Evolutionary conservation across 495 filamentous ascomycete species (phyloP).

Genomic region (Tricharina praecox): DNA sequence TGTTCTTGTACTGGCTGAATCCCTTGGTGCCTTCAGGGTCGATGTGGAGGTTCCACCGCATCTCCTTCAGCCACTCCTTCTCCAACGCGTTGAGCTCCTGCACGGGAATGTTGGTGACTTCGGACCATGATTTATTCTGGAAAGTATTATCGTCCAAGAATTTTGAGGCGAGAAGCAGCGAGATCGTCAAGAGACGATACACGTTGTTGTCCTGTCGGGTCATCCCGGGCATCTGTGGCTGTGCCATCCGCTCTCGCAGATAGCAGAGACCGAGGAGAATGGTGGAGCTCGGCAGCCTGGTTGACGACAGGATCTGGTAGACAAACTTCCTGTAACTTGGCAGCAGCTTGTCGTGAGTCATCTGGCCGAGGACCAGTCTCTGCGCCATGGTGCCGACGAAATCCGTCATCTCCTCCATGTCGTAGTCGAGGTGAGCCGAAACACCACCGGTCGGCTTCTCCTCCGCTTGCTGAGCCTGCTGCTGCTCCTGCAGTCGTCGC

Average conservation of each 20-base stretch:
- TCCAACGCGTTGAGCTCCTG: conserved; percentile 78
- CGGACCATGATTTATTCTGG: conserved; percentile 96
- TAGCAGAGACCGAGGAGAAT: conserved; percentile 89
- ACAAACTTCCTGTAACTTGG: conserved; percentile 81
- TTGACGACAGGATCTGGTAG: conserved; percentile 81
- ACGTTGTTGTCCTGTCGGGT: conserved; percentile 45
- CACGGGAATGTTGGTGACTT: conserved; percentile 86
- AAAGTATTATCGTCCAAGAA: conserved; percentile 99
- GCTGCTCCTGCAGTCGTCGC: conserved; percentile 22
- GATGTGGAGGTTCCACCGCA: conserved; percentile 75
- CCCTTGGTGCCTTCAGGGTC: conserved; percentile 68
- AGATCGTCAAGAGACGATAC: conserved; percentile 74
- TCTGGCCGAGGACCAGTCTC: conserved; percentile 46
- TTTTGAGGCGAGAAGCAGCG: conserved; percentile 85
- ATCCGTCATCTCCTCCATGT: conserved; percentile 95
- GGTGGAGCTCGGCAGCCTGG: conserved; percentile 83
- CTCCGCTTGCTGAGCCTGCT: conserved; percentile 15
- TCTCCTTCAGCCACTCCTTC: conserved; percentile 74
- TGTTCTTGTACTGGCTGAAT: conserved; percentile 62
- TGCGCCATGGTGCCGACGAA: conserved; percentile 91
- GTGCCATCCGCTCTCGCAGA: conserved; percentile 63
- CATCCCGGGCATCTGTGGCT: conserved; percentile 41
- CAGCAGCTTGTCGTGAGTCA: conserved; percentile 26
- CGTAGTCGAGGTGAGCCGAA: conserved; percentile 90
- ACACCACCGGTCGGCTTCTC: conserved; percentile 51